phyloP scores from a whole-genome alignment of 2,329 filamentous ascomycete species.

The Microascus cirrosus region DNA sequence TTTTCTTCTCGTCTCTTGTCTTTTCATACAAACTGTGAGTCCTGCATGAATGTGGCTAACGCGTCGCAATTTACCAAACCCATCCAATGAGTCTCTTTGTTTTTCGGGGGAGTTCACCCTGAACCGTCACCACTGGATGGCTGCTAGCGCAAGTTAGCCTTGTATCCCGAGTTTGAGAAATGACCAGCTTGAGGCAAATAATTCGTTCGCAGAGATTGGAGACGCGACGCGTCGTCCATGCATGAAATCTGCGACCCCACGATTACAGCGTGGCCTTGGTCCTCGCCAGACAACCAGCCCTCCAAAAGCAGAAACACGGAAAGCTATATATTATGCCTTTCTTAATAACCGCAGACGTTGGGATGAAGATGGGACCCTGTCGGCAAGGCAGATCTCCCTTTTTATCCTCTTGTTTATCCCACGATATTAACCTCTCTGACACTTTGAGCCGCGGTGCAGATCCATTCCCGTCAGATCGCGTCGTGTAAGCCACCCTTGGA shows the following conservation, averaged over 20 bases:
- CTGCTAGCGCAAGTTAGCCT: too few relatives aligned
- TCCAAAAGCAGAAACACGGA: background rate
- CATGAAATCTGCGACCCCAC: background rate
- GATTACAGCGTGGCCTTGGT: background rate
- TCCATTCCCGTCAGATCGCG: too few relatives aligned
- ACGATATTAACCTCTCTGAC: too few relatives aligned
- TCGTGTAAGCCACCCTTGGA: too few relatives aligned
- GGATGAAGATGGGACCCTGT: too few relatives aligned
- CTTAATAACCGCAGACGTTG: background rate
- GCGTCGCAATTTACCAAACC: background rate
- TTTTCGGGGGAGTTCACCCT: too few relatives aligned
- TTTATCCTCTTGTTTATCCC: too few relatives aligned
- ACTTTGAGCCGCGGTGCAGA: too few relatives aligned
- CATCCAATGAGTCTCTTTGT: background rate
- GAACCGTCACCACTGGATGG: background rate
- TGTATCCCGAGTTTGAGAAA: background rate
- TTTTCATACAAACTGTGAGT: background rate
- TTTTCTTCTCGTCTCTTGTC: background rate
- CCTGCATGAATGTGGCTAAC: background rate
- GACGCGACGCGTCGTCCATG: background rate
- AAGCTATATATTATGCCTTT: background rate
- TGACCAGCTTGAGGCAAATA: too few relatives aligned
- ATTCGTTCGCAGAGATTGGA: background rate
- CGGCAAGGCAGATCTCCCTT: too few relatives aligned
- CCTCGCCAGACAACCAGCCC: background rate